Evolutionary conservation across 768 basidiomycete species (phyloP).

Genomic region (Boletus reticulatus): DNA sequence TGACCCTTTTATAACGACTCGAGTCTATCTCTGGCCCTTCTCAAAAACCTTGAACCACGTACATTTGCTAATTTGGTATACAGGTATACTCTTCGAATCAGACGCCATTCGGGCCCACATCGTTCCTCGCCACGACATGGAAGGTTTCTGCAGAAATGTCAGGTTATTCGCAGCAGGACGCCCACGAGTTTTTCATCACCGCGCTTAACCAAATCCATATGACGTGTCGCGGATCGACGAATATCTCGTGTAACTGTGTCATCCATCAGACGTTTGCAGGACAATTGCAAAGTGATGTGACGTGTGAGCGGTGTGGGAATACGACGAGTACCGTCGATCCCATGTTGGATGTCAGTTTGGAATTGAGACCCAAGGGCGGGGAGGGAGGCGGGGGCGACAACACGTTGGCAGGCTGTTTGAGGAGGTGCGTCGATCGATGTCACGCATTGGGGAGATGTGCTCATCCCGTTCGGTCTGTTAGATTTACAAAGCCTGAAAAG

Average conservation of each 20-base stretch:
- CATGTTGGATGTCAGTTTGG: constrained; percentile 88
- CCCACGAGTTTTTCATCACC: constrained; percentile 84
- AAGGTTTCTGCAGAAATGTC: constrained; percentile 72
- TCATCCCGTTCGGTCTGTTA: constrained; percentile 27
- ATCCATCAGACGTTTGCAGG: constrained; percentile 91
- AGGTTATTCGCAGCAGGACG: constrained; percentile 93
- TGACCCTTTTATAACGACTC: neutral
- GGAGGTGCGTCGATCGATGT: constrained; percentile 45
- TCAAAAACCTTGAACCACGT: neutral
- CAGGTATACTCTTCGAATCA: constrained; percentile 58
- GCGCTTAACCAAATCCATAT: constrained; percentile 85
- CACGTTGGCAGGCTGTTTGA: constrained; percentile 72
- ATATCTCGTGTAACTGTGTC: constrained; percentile 84
- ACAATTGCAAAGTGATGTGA: constrained; percentile 83
- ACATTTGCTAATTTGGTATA: neutral
- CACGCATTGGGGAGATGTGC: neutral
- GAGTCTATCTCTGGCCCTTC: neutral
- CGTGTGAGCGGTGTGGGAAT: constrained; percentile 81
- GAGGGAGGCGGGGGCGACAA: constrained; percentile 50
- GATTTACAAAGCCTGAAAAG: constrained; percentile 85
- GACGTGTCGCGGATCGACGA: constrained; percentile 70
- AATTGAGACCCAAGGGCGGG: constrained; percentile 58
- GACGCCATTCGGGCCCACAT: constrained; percentile 74
- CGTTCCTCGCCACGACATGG: constrained; percentile 86
- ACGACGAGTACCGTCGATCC: constrained; percentile 81